Percentiles rank a stretch among this genome's conserved stretches.
These are phyloP conservation scores for Colletotrichum paranaense DNA, from an alignment of 2,329 filamentous ascomycete species.

Conservation along the genomic window DNA sequence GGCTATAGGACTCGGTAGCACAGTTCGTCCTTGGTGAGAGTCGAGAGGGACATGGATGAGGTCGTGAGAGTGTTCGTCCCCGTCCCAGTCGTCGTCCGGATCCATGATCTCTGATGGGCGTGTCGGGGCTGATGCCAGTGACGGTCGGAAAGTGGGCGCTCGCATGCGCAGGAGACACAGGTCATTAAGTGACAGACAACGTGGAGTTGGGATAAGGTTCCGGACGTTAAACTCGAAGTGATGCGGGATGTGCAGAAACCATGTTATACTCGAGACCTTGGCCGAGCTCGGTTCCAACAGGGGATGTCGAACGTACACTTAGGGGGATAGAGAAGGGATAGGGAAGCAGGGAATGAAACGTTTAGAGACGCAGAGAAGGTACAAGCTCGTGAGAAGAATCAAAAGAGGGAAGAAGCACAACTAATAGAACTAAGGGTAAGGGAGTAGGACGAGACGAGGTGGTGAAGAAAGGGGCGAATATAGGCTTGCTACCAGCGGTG, in stretches of 20 bases:
- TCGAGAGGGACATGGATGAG: constrained; percentile 32
- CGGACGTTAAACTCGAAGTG: constrained; percentile 2
- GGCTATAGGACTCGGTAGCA: constrained; percentile 69
- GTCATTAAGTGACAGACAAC: constrained; percentile 13
- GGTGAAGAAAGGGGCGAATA: background rate
- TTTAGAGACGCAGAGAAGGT: background rate
- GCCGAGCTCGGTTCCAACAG: background rate
- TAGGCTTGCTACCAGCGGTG: constrained; percentile 21
- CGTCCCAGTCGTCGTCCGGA: constrained; percentile 31
- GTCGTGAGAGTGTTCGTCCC: constrained; percentile 19
- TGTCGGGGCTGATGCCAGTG: constrained; percentile 9
- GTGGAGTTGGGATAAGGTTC: background rate
- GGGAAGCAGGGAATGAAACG: background rate
- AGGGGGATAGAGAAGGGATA: background rate
- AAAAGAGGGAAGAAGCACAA: background rate
- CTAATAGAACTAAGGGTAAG: background rate
- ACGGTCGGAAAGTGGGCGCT: background rate
- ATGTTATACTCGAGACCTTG: constrained; percentile 14
- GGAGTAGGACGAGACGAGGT: background rate
- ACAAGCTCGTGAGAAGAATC: background rate
- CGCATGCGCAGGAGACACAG: constrained; percentile 25
- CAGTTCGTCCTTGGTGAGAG: constrained; percentile 51
- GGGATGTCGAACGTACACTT: background rate
- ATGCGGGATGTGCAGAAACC: background rate
- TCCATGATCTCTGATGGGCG: constrained; percentile 26